These are phyloP conservation scores for Pilaira anomala DNA, from an alignment of 192 early-diverging fungal genomes.

Conservation along the genomic window DNA sequence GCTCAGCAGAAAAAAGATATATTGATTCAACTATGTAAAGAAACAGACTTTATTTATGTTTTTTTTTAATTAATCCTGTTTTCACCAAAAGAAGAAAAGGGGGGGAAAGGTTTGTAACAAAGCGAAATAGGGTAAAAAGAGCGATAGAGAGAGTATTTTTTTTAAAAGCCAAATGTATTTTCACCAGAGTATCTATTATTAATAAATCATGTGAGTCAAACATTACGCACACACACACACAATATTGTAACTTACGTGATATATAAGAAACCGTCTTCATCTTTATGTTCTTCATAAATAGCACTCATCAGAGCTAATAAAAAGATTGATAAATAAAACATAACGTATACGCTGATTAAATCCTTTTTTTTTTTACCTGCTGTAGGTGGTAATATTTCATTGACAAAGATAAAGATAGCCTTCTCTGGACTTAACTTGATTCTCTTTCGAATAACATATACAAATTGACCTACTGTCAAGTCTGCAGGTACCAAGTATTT, in stretches of 20 bases:
- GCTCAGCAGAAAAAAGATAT: no score
- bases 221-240: not conserved
- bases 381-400: conserved; percentile 90
- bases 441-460: conserved; percentile 95
- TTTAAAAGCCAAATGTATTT: conserved; percentile 72
- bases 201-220: not conserved
- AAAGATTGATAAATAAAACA: not conserved
- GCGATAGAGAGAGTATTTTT: not conserved
- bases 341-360: not conserved
- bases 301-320: conserved; percentile 73
- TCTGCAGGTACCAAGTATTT: conserved; percentile 99
- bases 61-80: no score
- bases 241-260: conserved; percentile 63
- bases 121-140: not conserved
- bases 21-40: no score
- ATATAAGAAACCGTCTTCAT: conserved; percentile 98
- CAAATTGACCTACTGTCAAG: conserved; percentile 96
- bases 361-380: conserved; percentile 47
- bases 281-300: conserved; percentile 97
- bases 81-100: no score
- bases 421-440: conserved; percentile 97
- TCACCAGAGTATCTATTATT: conserved; percentile 70
- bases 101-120: no score
- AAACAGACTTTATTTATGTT: no score
- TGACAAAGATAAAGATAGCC: conserved; percentile 99